Percentiles rank a stretch among this genome's conserved stretches.
These are phyloP conservation scores for Eremomyces bilateralis DNA, from an alignment of 495 filamentous ascomycete species.

Conservation along the genomic window DNA sequence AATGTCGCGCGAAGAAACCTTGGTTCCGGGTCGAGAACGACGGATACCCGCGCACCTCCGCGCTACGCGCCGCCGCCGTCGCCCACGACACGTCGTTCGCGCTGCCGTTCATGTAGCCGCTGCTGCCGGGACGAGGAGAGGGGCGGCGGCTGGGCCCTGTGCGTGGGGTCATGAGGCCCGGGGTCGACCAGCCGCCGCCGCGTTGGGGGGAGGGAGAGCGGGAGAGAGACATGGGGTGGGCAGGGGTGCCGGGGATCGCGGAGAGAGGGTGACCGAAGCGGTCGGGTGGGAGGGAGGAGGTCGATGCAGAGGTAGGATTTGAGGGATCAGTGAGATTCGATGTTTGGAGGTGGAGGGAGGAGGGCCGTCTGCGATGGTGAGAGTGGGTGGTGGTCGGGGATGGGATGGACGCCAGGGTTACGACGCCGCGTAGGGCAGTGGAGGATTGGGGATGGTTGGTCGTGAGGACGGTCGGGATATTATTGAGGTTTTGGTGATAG, in stretches of 20 bases:
- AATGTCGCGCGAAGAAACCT: slow-evolving; percentile 73
- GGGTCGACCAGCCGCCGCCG: slow-evolving; percentile 73
- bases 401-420: slow-evolving; percentile 12
- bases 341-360: slow-evolving; percentile 7
- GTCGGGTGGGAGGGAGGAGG: slow-evolving; percentile 5
- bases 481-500: too few species aligned
- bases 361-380: slow-evolving; percentile 14
- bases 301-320: slow-evolving; percentile 6
- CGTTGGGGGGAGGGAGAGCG: slow-evolving; percentile 63
- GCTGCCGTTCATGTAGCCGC: slow-evolving; percentile 24
- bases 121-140: slow-evolving; percentile 32
- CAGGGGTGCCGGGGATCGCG: slow-evolving; percentile 14
- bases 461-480: too few species aligned
- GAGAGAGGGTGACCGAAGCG: slow-evolving; percentile 6
- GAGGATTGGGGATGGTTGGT: too few species aligned
- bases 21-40: slow-evolving; percentile 61
- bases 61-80: slow-evolving; percentile 50
- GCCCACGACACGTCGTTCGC: slow-evolving; percentile 51
- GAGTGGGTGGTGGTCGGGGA: slow-evolving; percentile 9
- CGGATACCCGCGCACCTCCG: slow-evolving; percentile 53
- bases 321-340: not conserved
- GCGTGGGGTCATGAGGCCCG: slow-evolving; percentile 42
- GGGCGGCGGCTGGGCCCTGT: slow-evolving; percentile 39
- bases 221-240: slow-evolving; percentile 48
- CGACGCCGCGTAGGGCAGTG: too few species aligned